Conservation (phyloP, 495 filamentous ascomycete genomes). For the Annulohypoxylon stygium region DNA sequence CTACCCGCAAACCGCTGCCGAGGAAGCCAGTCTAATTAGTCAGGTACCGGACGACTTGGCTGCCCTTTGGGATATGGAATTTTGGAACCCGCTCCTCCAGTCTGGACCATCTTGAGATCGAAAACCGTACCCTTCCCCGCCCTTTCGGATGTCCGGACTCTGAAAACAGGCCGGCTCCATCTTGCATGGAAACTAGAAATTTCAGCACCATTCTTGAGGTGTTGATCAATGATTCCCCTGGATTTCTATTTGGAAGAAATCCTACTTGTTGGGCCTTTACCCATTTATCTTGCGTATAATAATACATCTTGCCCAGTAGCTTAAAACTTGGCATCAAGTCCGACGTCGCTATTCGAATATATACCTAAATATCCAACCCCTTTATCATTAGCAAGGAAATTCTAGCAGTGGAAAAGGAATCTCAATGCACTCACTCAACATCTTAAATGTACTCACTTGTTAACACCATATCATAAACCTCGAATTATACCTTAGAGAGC, state of each 20-base stretch:
- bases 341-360: not conserved
- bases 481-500: not conserved
- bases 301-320: not conserved
- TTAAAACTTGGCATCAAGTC: not conserved
- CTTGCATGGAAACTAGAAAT: not conserved
- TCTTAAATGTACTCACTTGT: not conserved
- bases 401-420: not conserved
- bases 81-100: slow-evolving; percentile 42
- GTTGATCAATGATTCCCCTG: too few species aligned
- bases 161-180: not conserved
- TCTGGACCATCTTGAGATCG: slow-evolving; percentile 19
- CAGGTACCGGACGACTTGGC: slow-evolving; percentile 44
- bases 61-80: slow-evolving; percentile 46
- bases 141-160: not conserved
- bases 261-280: not conserved
- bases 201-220: not conserved
- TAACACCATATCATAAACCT: not conserved
- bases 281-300: not conserved
- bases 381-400: not conserved
- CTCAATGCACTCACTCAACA: not conserved
- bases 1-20: not conserved
- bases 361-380: not conserved
- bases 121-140: not conserved
- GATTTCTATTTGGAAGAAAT: not conserved
- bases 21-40: slow-evolving; percentile 23